These are phyloP conservation scores for Fusarium coffeatum DNA, from an alignment of 2,329 filamentous ascomycete species.

Conservation along the genomic window DNA sequence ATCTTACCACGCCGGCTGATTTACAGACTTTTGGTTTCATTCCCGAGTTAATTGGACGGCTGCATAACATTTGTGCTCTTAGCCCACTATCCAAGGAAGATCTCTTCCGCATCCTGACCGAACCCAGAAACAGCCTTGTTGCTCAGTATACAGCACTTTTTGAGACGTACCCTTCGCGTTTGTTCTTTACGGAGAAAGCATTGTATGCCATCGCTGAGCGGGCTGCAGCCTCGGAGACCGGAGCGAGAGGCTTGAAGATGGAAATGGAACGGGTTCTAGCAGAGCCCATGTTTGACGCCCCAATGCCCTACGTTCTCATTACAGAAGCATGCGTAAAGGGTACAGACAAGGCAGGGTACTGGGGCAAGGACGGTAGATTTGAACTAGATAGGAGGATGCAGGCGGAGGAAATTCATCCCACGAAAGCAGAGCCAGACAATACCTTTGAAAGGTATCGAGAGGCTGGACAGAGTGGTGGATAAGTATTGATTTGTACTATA, in stretches of 20 bases:
- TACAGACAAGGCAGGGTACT: constrained; percentile 68
- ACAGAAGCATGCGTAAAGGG: constrained; percentile 76
- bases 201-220: constrained; percentile 82
- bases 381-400: constrained; percentile 75
- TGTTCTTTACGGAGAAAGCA: constrained; percentile 85
- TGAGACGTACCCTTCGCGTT: constrained; percentile 78
- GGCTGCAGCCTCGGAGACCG: constrained; percentile 73
- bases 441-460: constrained; percentile 59
- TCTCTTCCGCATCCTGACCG: constrained; percentile 88
- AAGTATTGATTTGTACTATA: constrained; percentile 27
- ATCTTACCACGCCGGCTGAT: constrained; percentile 79
- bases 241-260: constrained; percentile 81
- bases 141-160: constrained; percentile 92
- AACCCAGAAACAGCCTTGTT: constrained; percentile 88
- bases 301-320: constrained; percentile 79
- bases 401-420: constrained; percentile 65
- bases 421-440: constrained; percentile 29
- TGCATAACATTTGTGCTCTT: constrained; percentile 89
- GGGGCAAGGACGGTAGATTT: constrained; percentile 76
- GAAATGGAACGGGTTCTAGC: constrained; percentile 83
- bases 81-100: constrained; percentile 75
- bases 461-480: constrained; percentile 62
- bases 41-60: constrained; percentile 92
- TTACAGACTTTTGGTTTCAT: constrained; percentile 91
- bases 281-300: constrained; percentile 85